phyloP scores from a whole-genome alignment of 371 early-diverging fungal species.

The Coemansia sp. region DNA sequence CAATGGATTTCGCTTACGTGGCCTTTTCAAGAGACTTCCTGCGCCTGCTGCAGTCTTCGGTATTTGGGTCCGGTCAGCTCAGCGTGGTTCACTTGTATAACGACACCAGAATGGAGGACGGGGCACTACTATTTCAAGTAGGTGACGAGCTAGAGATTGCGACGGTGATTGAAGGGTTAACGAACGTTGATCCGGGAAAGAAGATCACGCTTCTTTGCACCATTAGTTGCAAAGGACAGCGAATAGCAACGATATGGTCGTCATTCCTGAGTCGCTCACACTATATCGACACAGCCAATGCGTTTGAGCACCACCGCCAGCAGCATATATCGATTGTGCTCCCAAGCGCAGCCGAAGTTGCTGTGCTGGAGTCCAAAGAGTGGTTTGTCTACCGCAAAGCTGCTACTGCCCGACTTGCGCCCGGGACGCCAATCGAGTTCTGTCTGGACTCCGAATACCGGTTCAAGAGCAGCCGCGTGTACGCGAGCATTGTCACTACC shows the following conservation, averaged over 20 bases:
- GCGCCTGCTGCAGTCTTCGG: slow-evolving; percentile 5
- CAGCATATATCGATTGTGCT: slow-evolving; percentile 73
- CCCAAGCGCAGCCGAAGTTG: slow-evolving; percentile 60
- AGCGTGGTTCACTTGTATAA: slow-evolving; percentile 88
- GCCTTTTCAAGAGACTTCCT: neutral
- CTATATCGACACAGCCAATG: slow-evolving; percentile 63
- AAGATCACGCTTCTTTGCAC: slow-evolving; percentile 76
- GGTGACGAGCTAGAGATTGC: slow-evolving; percentile 70
- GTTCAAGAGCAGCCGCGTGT: slow-evolving; percentile 65
- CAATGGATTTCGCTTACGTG: slow-evolving; percentile 74
- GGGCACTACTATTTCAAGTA: slow-evolving; percentile 37
- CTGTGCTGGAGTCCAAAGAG: slow-evolving; percentile 80
- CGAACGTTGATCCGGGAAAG: slow-evolving; percentile 67
- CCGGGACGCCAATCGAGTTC: slow-evolving; percentile 77
- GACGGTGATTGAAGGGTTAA: slow-evolving; percentile 42
- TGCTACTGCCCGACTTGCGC: slow-evolving; percentile 58
- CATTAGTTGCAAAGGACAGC: slow-evolving; percentile 32
- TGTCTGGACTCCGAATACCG: slow-evolving; percentile 66
- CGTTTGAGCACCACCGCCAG: slow-evolving; percentile 50
- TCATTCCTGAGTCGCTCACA: slow-evolving; percentile 88
- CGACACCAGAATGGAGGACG: slow-evolving; percentile 76
- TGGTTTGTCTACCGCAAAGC: slow-evolving; percentile 81
- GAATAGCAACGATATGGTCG: slow-evolving; percentile 18
- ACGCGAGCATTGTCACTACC: slow-evolving; percentile 64
- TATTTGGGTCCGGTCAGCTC: slow-evolving; percentile 84